These are phyloP conservation scores for Pichia sp. DNA, from an alignment of 1,139 yeast species.

Conservation along the genomic window DNA sequence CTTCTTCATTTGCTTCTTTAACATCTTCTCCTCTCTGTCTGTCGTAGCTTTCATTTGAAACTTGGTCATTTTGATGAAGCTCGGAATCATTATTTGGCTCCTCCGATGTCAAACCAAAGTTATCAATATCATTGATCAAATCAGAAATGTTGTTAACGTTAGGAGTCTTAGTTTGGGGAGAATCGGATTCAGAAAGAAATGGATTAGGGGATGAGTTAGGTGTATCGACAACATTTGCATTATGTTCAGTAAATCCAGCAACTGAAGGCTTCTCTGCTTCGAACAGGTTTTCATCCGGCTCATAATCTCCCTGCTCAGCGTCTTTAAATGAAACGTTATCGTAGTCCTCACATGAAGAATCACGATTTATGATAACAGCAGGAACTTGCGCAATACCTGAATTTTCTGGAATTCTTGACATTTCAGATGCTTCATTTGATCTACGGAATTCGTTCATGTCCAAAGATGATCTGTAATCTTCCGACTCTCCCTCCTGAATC, in stretches of 20 bases:
- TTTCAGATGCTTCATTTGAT: background rate
- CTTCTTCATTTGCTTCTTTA: no score
- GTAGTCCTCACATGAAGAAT: background rate
- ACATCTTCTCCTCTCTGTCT: no score
- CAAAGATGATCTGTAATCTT: slow-evolving; percentile 11
- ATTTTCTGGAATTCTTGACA: background rate
- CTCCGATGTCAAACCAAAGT: slow-evolving; percentile 1
- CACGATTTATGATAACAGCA: background rate
- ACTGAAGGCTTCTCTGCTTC: background rate
- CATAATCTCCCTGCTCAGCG: slow-evolving; percentile 16
- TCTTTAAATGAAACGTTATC: background rate
- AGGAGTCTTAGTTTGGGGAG: background rate
- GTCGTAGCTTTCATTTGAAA: background rate
- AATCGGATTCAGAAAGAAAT: background rate
- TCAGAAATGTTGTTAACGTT: slow-evolving; percentile 6
- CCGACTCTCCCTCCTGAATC: slow-evolving; percentile 26
- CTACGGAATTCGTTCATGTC: background rate
- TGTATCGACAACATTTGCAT: slow-evolving; percentile 21
- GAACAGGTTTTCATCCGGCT: slow-evolving; percentile 19
- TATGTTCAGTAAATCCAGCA: slow-evolving; percentile 23
- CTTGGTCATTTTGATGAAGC: background rate
- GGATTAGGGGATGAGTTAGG: slow-evolving; percentile 13
- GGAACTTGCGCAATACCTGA: slow-evolving; percentile 1
- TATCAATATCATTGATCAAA: slow-evolving; percentile 12
- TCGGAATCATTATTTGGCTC: background rate